phyloP scores from a whole-genome alignment of 371 early-diverging fungal species.

The Gilbertella persicaria region DNA sequence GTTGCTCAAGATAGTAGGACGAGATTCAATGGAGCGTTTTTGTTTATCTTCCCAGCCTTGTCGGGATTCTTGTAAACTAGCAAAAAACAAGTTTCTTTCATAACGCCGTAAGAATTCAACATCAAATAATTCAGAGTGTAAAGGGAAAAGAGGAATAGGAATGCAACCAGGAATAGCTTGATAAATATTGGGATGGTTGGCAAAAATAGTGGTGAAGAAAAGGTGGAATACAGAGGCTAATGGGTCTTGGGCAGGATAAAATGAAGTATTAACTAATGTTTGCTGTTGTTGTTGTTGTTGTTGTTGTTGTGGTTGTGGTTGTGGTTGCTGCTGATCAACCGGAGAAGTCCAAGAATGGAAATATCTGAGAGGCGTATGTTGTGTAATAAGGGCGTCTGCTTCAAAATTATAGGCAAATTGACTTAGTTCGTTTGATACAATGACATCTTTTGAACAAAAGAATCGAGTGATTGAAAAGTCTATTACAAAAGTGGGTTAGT shows the following conservation, averaged over 20 bases:
- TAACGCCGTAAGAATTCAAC: conserved; percentile 50
- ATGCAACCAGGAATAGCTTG: conserved; percentile 41
- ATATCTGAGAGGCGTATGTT: conserved; percentile 33
- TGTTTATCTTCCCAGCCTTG: conserved; percentile 26
- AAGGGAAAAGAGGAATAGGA: conserved; percentile 39
- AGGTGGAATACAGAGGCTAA: conserved; percentile 45
- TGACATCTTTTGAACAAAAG: conserved; percentile 22
- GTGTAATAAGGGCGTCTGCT: conserved; percentile 39
- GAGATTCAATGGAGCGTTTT: not conserved
- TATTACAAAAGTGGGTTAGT: conserved; percentile 5
- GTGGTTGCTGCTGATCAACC: conserved; percentile 9
- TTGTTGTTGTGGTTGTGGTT: conserved; percentile 12
- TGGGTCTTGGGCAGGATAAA: conserved; percentile 47
- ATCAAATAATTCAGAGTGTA: conserved; percentile 40
- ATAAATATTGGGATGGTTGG: conserved; percentile 41
- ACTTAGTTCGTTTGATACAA: conserved; percentile 37
- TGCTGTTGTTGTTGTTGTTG: no score
- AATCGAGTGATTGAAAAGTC: conserved; percentile 41
- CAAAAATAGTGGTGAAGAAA: conserved; percentile 48
- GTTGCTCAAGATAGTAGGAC: conserved; percentile 12
- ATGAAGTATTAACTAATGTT: conserved; percentile 14
- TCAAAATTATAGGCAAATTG: conserved; percentile 49
- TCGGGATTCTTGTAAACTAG: conserved; percentile 22
- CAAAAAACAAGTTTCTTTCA: conserved; percentile 35
- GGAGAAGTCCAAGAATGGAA: conserved; percentile 22